Conservation (phyloP, 352 stramenopile species). For the Globisporangium abappressorium region DNA sequence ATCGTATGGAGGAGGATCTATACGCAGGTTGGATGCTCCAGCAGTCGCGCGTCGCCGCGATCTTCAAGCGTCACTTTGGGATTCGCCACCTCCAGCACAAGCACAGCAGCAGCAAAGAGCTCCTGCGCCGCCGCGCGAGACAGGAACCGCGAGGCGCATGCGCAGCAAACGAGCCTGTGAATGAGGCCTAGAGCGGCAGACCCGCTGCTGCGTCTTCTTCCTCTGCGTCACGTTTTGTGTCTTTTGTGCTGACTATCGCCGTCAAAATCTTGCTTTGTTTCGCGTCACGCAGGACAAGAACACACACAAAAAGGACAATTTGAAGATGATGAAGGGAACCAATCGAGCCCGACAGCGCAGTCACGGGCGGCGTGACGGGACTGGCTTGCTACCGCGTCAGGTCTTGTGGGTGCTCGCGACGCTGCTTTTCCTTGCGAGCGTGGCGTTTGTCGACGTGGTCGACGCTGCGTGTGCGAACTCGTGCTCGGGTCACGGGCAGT, state of each 20-base stretch:
- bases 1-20: not conserved
- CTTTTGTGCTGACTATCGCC: not conserved
- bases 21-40: not conserved
- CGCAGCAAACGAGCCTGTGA: not conserved
- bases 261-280: not conserved
- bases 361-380: not conserved
- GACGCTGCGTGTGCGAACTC: slow-evolving; percentile 53
- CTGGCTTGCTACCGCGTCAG: not conserved
- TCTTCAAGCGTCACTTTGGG: slow-evolving; percentile 3
- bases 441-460: slow-evolving; percentile 5
- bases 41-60: not conserved
- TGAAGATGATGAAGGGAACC: not conserved
- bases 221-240: not conserved
- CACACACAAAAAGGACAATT: not conserved
- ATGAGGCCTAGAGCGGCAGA: not conserved
- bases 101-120: slow-evolving; percentile 1
- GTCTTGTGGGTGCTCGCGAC: not conserved
- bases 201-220: not conserved
- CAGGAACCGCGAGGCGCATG: too few relatives aligned
- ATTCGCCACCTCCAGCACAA: not conserved
- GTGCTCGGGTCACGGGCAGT: slow-evolving; percentile 59
- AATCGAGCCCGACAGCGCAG: not conserved
- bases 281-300: not conserved
- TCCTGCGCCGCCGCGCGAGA: not conserved
- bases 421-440: slow-evolving; percentile 9